Percentiles rank a stretch among this genome's conserved stretches.
Conservation (phyloP, 371 early-diverging fungal genomes). For the Mucor piriformis region DNA sequence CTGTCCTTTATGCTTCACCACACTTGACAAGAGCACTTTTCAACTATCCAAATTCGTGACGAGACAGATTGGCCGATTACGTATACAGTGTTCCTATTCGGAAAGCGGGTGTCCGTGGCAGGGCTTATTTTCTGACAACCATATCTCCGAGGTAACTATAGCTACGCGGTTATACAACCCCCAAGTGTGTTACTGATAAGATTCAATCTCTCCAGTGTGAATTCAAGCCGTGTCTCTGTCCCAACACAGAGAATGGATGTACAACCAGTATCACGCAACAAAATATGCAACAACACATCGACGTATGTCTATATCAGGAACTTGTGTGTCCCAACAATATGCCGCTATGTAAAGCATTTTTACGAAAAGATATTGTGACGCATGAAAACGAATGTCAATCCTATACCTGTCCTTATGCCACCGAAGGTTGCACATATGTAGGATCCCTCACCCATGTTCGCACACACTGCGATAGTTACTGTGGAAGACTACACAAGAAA, state of each 20-base stretch:
- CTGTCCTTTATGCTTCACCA: constrained; percentile 32
- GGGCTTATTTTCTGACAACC: constrained; percentile 43
- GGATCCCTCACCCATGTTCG: constrained; percentile 35
- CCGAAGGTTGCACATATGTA: constrained; percentile 46
- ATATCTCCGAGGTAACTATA: constrained; percentile 32
- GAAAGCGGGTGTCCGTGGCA: constrained; percentile 47
- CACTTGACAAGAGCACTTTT: constrained; percentile 31
- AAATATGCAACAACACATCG: constrained; percentile 32
- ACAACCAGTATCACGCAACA: constrained; percentile 14
- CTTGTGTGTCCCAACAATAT: constrained; percentile 45
- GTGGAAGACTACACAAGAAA: constrained; percentile 42
- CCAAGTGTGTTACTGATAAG: no score
- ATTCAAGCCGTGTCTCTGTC: constrained; percentile 33
- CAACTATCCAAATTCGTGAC: constrained; percentile 52
- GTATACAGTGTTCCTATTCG: constrained; percentile 39
- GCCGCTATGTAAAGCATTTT: constrained; percentile 43
- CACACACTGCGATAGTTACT: constrained; percentile 42
- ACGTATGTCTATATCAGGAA: constrained; percentile 38
- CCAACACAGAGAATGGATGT: constrained; percentile 46
- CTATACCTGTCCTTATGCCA: constrained; percentile 41
- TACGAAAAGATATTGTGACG: constrained; percentile 31
- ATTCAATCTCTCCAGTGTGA: no score
- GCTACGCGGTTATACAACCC: no score
- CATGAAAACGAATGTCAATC: constrained; percentile 48
- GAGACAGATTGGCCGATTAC: constrained; percentile 48